Evolutionary conservation across 2,329 filamentous ascomycete genomes (phyloP).

Genomic region (Trichothecium roseum): DNA sequence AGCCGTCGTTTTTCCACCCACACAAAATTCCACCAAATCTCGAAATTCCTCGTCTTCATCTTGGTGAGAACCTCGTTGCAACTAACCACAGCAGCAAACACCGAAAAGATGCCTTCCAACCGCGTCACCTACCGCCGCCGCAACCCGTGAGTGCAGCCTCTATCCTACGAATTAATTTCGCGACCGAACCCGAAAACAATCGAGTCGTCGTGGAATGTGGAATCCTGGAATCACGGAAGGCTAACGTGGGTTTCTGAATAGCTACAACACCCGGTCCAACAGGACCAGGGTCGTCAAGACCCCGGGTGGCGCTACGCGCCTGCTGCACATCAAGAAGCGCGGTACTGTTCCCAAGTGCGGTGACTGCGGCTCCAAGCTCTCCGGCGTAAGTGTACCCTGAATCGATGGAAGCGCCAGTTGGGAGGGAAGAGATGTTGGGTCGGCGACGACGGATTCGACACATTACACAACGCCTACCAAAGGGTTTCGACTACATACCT

Average conservation of each 20-base stretch:
- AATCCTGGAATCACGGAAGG: too few relatives aligned
- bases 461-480: too few relatives aligned
- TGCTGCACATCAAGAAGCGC: constrained; percentile 99
- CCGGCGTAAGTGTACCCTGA: constrained; percentile 67
- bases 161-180: too few relatives aligned
- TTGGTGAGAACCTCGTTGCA: constrained; percentile 22
- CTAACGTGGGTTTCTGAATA: constrained; percentile 24
- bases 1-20: constrained; percentile 21
- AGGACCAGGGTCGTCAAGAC: constrained; percentile 94
- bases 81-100: constrained; percentile 19
- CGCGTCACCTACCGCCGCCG: constrained; percentile 63
- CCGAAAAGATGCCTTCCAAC: constrained; percentile 47
- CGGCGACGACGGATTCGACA: background rate
- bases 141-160: constrained; percentile 56
- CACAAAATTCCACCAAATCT: constrained; percentile 32
- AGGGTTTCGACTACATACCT: too few relatives aligned
- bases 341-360: constrained; percentile 97
- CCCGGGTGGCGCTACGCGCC: constrained; percentile 87
- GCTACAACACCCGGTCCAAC: constrained; percentile 98
- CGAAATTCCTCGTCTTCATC: constrained; percentile 25
- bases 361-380: constrained; percentile 96
- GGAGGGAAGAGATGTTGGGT: background rate
- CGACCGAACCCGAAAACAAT: constrained; percentile 2
- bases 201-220: constrained; percentile 5
- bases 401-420: constrained; percentile 1